Evolutionary conservation across 257 asterid species (phyloP).

Genomic region (Ehretia macrophylla): DNA sequence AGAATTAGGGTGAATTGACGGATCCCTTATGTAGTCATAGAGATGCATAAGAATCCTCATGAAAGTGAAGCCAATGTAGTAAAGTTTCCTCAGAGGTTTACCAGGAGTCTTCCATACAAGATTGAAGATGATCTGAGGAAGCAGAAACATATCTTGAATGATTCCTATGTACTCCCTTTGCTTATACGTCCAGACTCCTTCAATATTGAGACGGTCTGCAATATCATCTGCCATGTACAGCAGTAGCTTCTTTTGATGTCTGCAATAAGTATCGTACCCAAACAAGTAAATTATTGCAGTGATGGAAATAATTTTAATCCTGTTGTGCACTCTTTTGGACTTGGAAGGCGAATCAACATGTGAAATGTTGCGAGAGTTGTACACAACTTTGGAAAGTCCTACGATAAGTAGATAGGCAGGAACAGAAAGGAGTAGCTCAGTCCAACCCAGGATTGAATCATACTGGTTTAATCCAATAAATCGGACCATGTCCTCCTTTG

Average conservation of each 20-base stretch:
- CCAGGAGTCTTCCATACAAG: slow-evolving; percentile 2
- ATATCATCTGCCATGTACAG: not conserved
- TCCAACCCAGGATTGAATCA: not conserved
- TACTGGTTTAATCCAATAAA: not conserved
- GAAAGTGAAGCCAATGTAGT: slow-evolving; percentile 14
- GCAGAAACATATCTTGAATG: slow-evolving; percentile 13
- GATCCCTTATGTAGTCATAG: slow-evolving; percentile 15
- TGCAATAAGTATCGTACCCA: not conserved
- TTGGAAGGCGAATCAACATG: slow-evolving; percentile 6
- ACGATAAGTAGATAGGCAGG: not conserved
- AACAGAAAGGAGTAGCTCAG: slow-evolving; percentile 5
- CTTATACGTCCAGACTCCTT: slow-evolving; percentile 2
- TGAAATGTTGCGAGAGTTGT: not conserved
- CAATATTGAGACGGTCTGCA: not conserved
- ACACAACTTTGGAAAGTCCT: not conserved
- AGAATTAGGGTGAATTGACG: not conserved
- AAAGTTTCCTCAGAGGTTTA: slow-evolving; percentile 10
- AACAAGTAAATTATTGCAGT: not conserved
- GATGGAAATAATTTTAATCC: not conserved
- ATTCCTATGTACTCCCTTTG: slow-evolving; percentile 1
- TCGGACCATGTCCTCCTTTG: not conserved
- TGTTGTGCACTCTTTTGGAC: not conserved
- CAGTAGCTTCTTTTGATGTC: not conserved
- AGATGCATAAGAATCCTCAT: slow-evolving; percentile 6
- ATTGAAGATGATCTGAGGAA: slow-evolving; percentile 13